A percentile compares a stretch with the other conserved stretches of the same genome.
Evolutionary conservation across 1,139 yeast species (phyloP).

Genomic region (Tardiomyces depauwii): DNA sequence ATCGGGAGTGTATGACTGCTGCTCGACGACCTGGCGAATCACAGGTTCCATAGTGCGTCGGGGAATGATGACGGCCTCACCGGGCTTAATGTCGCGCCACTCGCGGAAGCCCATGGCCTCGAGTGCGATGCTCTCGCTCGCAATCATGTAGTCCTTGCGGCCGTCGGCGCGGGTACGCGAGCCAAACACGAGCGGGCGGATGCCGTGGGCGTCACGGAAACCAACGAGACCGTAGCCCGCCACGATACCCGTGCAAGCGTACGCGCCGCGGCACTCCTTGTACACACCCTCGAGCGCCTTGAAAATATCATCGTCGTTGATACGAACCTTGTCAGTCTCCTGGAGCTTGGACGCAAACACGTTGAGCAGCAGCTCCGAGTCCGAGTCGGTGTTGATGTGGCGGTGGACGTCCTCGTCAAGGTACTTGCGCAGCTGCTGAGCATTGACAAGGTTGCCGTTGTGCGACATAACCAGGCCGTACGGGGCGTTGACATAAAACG

Average conservation of each 20-base stretch:
- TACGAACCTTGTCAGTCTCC: conserved; percentile 85
- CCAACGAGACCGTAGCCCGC: conserved; percentile 96
- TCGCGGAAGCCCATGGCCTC: conserved; percentile 83
- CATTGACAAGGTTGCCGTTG: conserved; percentile 91
- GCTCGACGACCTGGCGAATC: conserved; percentile 77
- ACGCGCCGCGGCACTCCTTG: conserved; percentile 80
- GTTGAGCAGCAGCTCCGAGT: conserved; percentile 80
- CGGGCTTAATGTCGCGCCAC: conserved; percentile 79
- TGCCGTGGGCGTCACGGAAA: conserved; percentile 94
- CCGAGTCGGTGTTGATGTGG: conserved; percentile 94
- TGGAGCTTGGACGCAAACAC: conserved; percentile 88
- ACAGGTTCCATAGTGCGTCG: conserved; percentile 62
- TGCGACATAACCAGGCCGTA: conserved; percentile 86
- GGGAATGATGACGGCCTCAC: conserved; percentile 91
- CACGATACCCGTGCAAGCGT: conserved; percentile 88
- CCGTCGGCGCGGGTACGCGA: conserved; percentile 57
- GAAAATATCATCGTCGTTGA: conserved; percentile 82
- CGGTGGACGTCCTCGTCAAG: conserved; percentile 93
- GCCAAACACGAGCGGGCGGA: conserved; percentile 82
- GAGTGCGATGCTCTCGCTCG: conserved; percentile 89
- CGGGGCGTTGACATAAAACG: conserved; percentile 95
- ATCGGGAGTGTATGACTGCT: conserved; percentile 79
- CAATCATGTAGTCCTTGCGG: conserved; percentile 84
- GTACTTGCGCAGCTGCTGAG: conserved; percentile 60
- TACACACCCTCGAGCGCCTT: conserved; percentile 76